Conservation (phyloP, 768 basidiomycete species). For the Pseudohyphozyma bogoriensis region DNA sequence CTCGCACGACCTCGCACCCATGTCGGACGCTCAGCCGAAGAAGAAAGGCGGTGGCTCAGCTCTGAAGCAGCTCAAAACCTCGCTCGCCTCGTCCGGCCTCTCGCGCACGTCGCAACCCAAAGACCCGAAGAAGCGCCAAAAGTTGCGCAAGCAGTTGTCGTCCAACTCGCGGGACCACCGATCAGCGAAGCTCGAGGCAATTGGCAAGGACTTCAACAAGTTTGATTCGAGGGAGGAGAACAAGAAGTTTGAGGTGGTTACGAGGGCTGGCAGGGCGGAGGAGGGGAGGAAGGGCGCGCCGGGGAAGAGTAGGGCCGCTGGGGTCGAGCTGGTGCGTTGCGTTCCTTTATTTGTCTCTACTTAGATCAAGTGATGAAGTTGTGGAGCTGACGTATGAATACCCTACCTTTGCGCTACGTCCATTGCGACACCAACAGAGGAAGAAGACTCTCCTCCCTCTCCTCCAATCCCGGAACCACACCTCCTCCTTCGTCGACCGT, state of each 20-base stretch:
- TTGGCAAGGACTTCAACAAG: conserved; percentile 76
- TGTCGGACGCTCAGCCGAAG: no score
- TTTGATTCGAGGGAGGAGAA: conserved; percentile 90
- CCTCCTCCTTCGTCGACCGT: conserved; percentile 82
- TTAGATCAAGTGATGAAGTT: not conserved
- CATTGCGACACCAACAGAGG: conserved; percentile 47
- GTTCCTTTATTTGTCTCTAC: not conserved
- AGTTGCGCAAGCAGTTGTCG: conserved; percentile 25
- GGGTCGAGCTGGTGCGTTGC: conserved; percentile 66
- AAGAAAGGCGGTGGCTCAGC: conserved; percentile 51
- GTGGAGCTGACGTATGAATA: not conserved
- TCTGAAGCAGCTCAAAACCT: conserved; percentile 77
- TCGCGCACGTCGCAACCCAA: conserved; percentile 57
- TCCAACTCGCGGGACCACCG: conserved; percentile 15
- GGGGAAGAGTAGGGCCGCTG: conserved; percentile 77
- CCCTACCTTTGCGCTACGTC: conserved; percentile 7
- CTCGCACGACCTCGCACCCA: no score
- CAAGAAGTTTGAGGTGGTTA: conserved; percentile 85
- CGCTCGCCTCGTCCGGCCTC: conserved; percentile 70
- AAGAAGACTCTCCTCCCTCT: conserved; percentile 82
- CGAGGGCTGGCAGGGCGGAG: conserved; percentile 53
- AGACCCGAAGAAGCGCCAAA: conserved; percentile 53
- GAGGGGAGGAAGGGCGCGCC: conserved; percentile 71
- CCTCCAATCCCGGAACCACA: conserved; percentile 64
- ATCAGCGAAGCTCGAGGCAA: conserved; percentile 61